Percentiles rank a stretch among this genome's conserved stretches.
These are phyloP conservation scores for Aspergillus fructus DNA, from an alignment of 2,329 filamentous ascomycete species.

Conservation along the genomic window DNA sequence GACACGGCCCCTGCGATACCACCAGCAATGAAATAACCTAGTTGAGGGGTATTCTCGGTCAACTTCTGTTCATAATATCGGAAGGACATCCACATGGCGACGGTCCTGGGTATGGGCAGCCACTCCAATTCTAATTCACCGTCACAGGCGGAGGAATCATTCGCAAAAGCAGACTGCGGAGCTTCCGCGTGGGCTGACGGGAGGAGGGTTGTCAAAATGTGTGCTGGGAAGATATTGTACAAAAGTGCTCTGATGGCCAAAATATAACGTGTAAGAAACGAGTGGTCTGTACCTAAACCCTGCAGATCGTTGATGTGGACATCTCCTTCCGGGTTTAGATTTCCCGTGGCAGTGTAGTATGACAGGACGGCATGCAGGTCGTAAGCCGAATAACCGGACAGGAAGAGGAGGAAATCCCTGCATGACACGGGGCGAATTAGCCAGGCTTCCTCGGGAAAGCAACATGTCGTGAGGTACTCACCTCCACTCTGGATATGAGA, in stretches of 20 bases:
- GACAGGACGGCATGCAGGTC: conserved; percentile 80
- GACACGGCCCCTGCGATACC: conserved; percentile 92
- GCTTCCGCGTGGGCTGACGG: conserved; percentile 35
- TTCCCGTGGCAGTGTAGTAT: conserved; percentile 87
- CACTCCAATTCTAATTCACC: conserved; percentile 42
- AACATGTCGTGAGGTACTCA: conserved; percentile 50
- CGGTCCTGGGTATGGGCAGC: conserved; percentile 41
- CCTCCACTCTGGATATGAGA: conserved; percentile 96
- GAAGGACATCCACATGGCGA: conserved; percentile 45
- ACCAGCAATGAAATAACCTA: conserved; percentile 97
- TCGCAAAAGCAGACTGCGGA: conserved; percentile 26
- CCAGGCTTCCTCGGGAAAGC: neutral
- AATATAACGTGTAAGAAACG: conserved; percentile 40
- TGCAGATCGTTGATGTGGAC: conserved; percentile 89
- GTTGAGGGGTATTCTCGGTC: conserved; percentile 47
- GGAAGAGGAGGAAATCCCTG: conserved; percentile 92
- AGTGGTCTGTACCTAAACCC: conserved; percentile 76
- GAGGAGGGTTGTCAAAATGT: conserved; percentile 31
- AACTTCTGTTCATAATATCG: conserved; percentile 47
- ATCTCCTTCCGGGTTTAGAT: conserved; percentile 90
- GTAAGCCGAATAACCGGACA: conserved; percentile 60
- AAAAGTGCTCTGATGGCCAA: conserved; percentile 34
- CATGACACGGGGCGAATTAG: conserved; percentile 14
- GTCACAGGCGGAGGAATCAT: conserved; percentile 32
- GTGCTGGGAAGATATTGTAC: conserved; percentile 36